Evolutionary conservation across 2,329 filamentous ascomycete species (phyloP).

Genomic region (Fusarium decemcellulare): DNA sequence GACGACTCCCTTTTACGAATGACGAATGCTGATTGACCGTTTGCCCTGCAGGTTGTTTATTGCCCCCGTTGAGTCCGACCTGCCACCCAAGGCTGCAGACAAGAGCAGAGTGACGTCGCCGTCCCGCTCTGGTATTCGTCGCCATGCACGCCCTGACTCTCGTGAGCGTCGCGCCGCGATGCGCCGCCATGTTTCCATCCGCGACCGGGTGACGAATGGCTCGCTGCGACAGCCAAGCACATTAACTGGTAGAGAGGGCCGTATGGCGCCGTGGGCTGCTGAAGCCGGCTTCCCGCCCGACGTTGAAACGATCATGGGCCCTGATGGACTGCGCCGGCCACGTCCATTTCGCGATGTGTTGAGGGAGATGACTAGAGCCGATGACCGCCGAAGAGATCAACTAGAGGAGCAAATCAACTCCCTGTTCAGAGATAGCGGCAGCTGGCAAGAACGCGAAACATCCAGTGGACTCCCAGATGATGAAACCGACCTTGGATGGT

Average conservation of each 20-base stretch:
- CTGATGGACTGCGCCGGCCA: constrained; percentile 16
- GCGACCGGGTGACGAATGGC: constrained; percentile 38
- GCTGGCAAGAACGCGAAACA: constrained; percentile 27
- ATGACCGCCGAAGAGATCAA: constrained; percentile 42
- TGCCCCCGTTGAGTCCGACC: constrained; percentile 61
- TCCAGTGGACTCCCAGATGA: constrained; percentile 14
- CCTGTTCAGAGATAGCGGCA: constrained; percentile 40
- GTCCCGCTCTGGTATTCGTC: constrained; percentile 59
- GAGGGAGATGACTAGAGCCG: constrained; percentile 44
- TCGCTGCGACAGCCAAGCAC: constrained; percentile 16
- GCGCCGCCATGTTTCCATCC: constrained; percentile 47
- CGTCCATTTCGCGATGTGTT: constrained; percentile 46
- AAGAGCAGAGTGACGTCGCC: constrained; percentile 50
- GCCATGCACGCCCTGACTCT: constrained; percentile 50
- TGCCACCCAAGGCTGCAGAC: constrained; percentile 52
- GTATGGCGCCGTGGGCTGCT: constrained; percentile 40
- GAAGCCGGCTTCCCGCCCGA: constrained; percentile 34
- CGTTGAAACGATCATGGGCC: constrained; percentile 21
- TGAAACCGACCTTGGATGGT: constrained; percentile 42
- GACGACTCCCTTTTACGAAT: constrained; percentile 19
- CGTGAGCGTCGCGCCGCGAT: constrained; percentile 51
- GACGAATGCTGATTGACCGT: constrained; percentile 33
- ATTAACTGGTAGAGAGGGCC: constrained; percentile 28
- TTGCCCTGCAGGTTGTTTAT: constrained; percentile 58
- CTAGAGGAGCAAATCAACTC: constrained; percentile 48